These are phyloP conservation scores for Lactifluus hygrophoroides DNA, from an alignment of 768 basidiomycete genomes.

Conservation along the genomic window DNA sequence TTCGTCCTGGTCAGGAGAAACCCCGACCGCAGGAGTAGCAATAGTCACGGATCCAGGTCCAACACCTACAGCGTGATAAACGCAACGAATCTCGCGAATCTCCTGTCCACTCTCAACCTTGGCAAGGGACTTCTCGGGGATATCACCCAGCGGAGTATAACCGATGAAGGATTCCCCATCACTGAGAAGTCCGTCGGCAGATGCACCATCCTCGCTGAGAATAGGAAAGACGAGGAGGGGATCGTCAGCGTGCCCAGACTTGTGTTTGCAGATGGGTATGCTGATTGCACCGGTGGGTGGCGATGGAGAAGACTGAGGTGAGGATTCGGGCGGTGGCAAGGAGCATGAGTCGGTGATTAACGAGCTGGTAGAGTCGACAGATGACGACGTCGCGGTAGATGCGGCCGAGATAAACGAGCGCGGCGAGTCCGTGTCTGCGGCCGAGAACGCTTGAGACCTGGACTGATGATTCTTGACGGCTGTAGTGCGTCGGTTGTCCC, in stretches of 20 bases:
- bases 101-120: not conserved
- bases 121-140: not conserved
- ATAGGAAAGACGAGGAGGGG: not conserved
- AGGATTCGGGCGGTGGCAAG: not conserved
- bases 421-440: not conserved
- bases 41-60: not conserved
- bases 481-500: slow-evolving; percentile 4
- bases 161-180: not conserved
- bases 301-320: not conserved
- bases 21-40: not conserved
- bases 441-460: not conserved
- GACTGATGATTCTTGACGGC: not conserved
- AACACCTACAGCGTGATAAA: not conserved
- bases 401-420: slow-evolving; percentile 4
- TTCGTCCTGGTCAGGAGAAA: not conserved
- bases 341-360: not conserved
- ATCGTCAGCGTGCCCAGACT: slow-evolving; percentile 1
- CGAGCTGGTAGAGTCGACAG: not conserved
- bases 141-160: not conserved
- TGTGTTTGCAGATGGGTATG: not conserved
- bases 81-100: not conserved
- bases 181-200: not conserved
- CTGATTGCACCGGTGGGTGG: not conserved
- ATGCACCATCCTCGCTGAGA: not conserved
- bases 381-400: slow-evolving; percentile 8